Evolutionary conservation across 1,284 basidiomycete species (phyloP), one percentile per base, ranked within the genome.

Genomic region (Tylopilus sp.): DNA sequence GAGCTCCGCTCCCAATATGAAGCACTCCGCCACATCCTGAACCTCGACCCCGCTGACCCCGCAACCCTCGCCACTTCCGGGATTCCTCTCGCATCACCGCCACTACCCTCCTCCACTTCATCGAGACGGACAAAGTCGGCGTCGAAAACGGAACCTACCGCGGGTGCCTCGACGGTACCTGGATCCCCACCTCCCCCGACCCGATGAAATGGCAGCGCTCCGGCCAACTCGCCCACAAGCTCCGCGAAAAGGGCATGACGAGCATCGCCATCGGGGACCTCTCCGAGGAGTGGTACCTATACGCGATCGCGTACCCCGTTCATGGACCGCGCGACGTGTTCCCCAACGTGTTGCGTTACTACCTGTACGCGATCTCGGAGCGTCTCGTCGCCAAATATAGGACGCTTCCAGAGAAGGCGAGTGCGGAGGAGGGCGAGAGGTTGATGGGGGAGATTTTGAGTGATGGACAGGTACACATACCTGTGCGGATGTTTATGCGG

Each of bases 271-370:
- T 91, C 26, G 92, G 93, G 10, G 91, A 93, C 66, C 81, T 93
- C 57, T 82, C 82, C 22, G 92, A 94, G 69, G 92, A 93, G 77
- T 93, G 92, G 90, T 91, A 87, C 74, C 84, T 93, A 63, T 94
- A 94, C 71, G 85, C 89, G 13, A 87, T 91, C 69, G 87, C 90
- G 3, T 87, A 93, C 73, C 86, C 87, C 1, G 83, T 92, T 60
- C 57, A 74, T 26, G 76, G 77, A 22, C 75, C 81, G 22, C 66
- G 68, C 19, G 90, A 92, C 67, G 80, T 93, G 22, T 74, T 83
- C 26, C 79, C 81, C 9, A 91, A 91, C 69, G 73, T 94, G 54
- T 77, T 84, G 71, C 77, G 91, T 60, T 94, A 91, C 74, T 93
- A 90, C 74, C 83, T 86, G 3, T 71, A 65, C 15, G 78, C 82